These are phyloP conservation scores for Colletotrichum sublineola DNA, from an alignment of 2,329 filamentous ascomycete genomes.

Conservation along the genomic window DNA sequence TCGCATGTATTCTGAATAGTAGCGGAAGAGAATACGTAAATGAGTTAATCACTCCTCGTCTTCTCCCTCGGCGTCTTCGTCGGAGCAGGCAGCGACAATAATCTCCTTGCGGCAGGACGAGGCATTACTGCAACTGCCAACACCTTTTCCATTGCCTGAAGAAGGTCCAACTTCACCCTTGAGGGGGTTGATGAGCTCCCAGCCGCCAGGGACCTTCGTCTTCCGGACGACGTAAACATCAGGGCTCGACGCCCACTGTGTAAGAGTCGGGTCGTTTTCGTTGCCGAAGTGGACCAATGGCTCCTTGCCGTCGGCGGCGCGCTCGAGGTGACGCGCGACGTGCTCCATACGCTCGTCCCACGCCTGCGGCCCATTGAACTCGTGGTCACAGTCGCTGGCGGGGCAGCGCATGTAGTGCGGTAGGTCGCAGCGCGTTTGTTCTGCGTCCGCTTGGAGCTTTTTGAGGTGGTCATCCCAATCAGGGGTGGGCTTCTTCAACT, in stretches of 20 bases:
- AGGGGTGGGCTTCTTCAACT: constrained; percentile 51
- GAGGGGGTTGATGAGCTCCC: constrained; percentile 53
- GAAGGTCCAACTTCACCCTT: constrained; percentile 38
- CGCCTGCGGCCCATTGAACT: constrained; percentile 72
- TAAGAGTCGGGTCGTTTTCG: constrained; percentile 54
- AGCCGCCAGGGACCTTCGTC: constrained; percentile 44
- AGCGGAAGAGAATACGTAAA: neutral
- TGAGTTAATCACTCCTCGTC: constrained; percentile 26
- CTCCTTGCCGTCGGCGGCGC: constrained; percentile 53
- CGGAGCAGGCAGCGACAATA: constrained; percentile 21
- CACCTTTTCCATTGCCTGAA: constrained; percentile 39
- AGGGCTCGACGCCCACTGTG: constrained; percentile 54
- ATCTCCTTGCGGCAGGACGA: constrained; percentile 30
- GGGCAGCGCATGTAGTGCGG: constrained; percentile 74
- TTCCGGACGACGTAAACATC: constrained; percentile 55
- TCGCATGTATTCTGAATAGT: constrained; percentile 2
- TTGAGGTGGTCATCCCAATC: constrained; percentile 69
- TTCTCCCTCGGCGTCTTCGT: constrained; percentile 43
- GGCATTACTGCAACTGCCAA: constrained; percentile 17
- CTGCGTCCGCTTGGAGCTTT: constrained; percentile 69
- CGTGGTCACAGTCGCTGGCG: constrained; percentile 67
- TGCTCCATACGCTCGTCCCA: constrained; percentile 94
- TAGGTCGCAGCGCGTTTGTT: constrained; percentile 69
- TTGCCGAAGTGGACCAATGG: constrained; percentile 55
- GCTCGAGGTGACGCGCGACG: constrained; percentile 83